Evolutionary conservation across 805 yeast genomes (phyloP).

Genomic region (Saccharomycopsis fibuligera): DNA sequence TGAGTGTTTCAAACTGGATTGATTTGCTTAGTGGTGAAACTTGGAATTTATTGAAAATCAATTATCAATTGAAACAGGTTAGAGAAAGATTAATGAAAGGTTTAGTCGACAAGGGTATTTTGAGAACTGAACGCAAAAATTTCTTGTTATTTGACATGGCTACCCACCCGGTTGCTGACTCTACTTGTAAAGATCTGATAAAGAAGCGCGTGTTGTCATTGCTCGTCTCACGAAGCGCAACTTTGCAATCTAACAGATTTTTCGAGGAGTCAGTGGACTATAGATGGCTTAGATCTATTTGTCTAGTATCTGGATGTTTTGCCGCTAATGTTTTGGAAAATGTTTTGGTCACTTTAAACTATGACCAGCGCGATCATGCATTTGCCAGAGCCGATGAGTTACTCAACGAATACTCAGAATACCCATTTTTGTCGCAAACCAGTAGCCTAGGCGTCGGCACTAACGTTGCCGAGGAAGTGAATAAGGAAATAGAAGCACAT

Average conservation of each 20-base stretch:
- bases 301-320: conserved; percentile 81
- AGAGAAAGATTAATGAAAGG: conserved; percentile 96
- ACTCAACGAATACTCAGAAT: conserved; percentile 72
- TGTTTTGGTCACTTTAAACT: conserved; percentile 66
- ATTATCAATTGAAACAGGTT: conserved; percentile 94
- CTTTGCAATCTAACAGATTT: conserved; percentile 48
- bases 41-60: conserved; percentile 92
- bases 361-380: conserved; percentile 88
- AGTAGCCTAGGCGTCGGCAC: conserved; percentile 65
- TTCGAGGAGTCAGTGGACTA: conserved; percentile 66
- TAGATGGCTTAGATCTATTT: conserved; percentile 68
- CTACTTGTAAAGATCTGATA: conserved; percentile 74
- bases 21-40: conserved; percentile 93
- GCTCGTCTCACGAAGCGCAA: conserved; percentile 66
- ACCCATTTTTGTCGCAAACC: conserved; percentile 62
- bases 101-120: conserved; percentile 90
- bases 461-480: conserved; percentile 50
- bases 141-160: conserved; percentile 97
- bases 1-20: conserved; percentile 85
- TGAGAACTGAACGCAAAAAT: conserved; percentile 92
- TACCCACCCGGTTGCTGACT: conserved; percentile 92
- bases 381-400: conserved; percentile 92
- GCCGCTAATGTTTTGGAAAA: conserved; percentile 97
- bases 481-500: conserved; percentile 44
- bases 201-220: conserved; percentile 64